phyloP scores from a whole-genome alignment of 2,329 filamentous ascomycete genomes.

The Fonsecaea multimorphosa region DNA sequence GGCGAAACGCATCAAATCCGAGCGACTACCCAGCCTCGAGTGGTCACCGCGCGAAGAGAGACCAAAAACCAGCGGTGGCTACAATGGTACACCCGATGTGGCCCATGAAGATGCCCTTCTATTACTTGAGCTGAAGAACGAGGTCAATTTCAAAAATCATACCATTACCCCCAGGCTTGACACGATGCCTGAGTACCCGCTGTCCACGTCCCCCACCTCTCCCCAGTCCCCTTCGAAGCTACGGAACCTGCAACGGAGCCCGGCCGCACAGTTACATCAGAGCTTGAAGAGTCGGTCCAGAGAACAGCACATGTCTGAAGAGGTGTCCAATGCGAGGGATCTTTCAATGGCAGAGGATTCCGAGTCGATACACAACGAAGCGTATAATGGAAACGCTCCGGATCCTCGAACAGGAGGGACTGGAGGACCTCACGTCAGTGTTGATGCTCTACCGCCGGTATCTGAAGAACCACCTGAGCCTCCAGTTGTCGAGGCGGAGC shows the following conservation, averaged over 20 bases:
- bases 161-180: conserved; percentile 26
- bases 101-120: conserved; percentile 57
- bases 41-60: conserved; percentile 41
- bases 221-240: background rate
- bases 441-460: background rate
- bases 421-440: background rate
- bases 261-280: conserved; percentile 17
- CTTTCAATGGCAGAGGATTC: background rate
- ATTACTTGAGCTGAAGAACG: conserved; percentile 49
- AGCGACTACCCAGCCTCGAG: conserved; percentile 56
- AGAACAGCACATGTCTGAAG: background rate
- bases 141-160: conserved; percentile 37
- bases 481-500: background rate
- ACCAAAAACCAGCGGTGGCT: conserved; percentile 45
- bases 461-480: conserved; percentile 11
- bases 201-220: conserved; percentile 21
- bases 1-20: conserved; percentile 66
- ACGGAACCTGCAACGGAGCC: conserved; percentile 7
- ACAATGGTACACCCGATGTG: conserved; percentile 36
- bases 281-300: conserved; percentile 1
- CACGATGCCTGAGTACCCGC: conserved; percentile 15
- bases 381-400: background rate
- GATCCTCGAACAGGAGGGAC: background rate
- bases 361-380: conserved; percentile 8
- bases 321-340: background rate